Conservation (phyloP, 805 yeast species). For the Dipodascus geniculatus region DNA sequence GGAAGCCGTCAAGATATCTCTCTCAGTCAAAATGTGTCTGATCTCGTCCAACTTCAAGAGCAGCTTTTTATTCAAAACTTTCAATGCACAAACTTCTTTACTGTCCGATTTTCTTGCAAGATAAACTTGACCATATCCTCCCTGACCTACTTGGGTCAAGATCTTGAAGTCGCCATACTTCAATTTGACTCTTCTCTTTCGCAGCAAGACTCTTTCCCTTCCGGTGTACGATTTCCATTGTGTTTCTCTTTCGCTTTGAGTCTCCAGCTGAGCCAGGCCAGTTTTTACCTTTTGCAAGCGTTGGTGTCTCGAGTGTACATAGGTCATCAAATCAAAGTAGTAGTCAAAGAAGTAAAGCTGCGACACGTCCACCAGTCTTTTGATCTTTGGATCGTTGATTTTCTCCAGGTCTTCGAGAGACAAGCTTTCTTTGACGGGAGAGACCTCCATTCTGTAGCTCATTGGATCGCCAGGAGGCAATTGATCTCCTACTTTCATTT, state of each 20-base stretch:
- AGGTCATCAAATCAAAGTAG: slow-evolving; percentile 92
- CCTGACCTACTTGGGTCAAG: slow-evolving; percentile 98
- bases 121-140: slow-evolving; percentile 99
- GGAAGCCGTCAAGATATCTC: slow-evolving; percentile 94
- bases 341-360: slow-evolving; percentile 91
- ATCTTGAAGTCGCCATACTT: slow-evolving; percentile 92
- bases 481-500: not conserved
- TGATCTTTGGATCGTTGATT: slow-evolving; percentile 64
- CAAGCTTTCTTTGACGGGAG: slow-evolving; percentile 3
- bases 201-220: slow-evolving; percentile 69
- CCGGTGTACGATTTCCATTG: slow-evolving; percentile 75
- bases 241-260: slow-evolving; percentile 32
- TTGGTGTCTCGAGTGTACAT: slow-evolving; percentile 76
- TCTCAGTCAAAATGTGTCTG: slow-evolving; percentile 87
- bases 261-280: slow-evolving; percentile 27
- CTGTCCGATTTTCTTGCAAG: slow-evolving; percentile 91
- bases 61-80: slow-evolving; percentile 77
- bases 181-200: slow-evolving; percentile 85
- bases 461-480: not conserved
- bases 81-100: slow-evolving; percentile 88
- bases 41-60: slow-evolving; percentile 87
- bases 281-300: slow-evolving; percentile 61
- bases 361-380: slow-evolving; percentile 78
- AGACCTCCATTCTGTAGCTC: not conserved
- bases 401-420: slow-evolving; percentile 16